Evolutionary conservation across 148 eudicot species (phyloP).

Genomic region (Chenopodium formosanum): DNA sequence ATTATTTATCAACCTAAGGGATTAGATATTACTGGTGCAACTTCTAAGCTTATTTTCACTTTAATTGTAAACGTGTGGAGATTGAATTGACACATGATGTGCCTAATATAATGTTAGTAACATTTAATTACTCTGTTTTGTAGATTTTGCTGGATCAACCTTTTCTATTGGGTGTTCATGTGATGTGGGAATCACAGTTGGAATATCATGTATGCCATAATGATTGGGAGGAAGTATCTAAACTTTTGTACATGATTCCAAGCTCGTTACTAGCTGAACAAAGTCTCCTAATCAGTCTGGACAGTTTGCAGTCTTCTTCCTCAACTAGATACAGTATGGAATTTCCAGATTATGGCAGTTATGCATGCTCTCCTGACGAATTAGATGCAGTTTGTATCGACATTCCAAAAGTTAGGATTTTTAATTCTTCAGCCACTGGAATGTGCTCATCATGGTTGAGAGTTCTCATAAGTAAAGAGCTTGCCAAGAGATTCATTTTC

Average conservation of each 20-base stretch:
- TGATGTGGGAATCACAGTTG: slow-evolving; percentile 93
- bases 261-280: slow-evolving; percentile 47
- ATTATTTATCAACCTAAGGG: background rate
- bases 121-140: slow-evolving; percentile 3
- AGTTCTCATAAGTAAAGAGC: slow-evolving; percentile 68
- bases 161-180: slow-evolving; percentile 62
- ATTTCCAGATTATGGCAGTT: slow-evolving; percentile 45
- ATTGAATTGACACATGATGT: background rate
- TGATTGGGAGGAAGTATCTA: slow-evolving; percentile 76
- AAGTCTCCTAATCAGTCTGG: slow-evolving; percentile 69
- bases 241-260: slow-evolving; percentile 70
- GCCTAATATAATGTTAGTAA: background rate
- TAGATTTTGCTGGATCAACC: slow-evolving; percentile 68
- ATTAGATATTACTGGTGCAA: slow-evolving; percentile 40
- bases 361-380: slow-evolving; percentile 57
- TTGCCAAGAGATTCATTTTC: slow-evolving; percentile 70
- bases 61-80: background rate
- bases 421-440: slow-evolving; percentile 46
- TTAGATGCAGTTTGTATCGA: slow-evolving; percentile 69
- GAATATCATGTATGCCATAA: slow-evolving; percentile 84
- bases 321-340: slow-evolving; percentile 42
- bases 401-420: slow-evolving; percentile 58
- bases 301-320: slow-evolving; percentile 53
- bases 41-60: background rate
- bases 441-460: slow-evolving; percentile 79